phyloP scores from a whole-genome alignment of 2,329 filamentous ascomycete genomes.

The Sclerotinia subarctica region DNA sequence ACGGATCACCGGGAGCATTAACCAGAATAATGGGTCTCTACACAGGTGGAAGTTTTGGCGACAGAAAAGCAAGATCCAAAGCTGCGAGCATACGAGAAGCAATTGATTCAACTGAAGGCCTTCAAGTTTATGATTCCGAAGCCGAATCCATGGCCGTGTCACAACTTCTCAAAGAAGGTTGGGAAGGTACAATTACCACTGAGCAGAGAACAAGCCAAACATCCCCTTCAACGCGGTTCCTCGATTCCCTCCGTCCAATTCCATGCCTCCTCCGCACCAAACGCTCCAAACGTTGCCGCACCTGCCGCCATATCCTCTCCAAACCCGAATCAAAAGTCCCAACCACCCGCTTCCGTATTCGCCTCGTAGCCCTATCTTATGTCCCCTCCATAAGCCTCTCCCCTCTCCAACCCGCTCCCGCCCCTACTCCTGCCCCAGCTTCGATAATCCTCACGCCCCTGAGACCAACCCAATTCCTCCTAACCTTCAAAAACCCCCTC shows the following conservation, averaged over 20 bases:
- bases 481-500: slow-evolving; percentile 90
- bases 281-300: slow-evolving; percentile 86
- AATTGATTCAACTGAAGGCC: slow-evolving; percentile 64
- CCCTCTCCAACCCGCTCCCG: slow-evolving; percentile 47
- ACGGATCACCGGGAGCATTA: slow-evolving; percentile 74
- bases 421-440: slow-evolving; percentile 6
- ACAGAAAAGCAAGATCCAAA: slow-evolving; percentile 65
- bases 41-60: slow-evolving; percentile 59
- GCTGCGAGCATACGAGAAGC: slow-evolving; percentile 79
- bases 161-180: slow-evolving; percentile 54
- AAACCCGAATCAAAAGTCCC: slow-evolving; percentile 90
- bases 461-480: slow-evolving; percentile 70
- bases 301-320: slow-evolving; percentile 90
- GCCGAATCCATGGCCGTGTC: slow-evolving; percentile 58
- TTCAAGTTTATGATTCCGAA: slow-evolving; percentile 50
- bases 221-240: slow-evolving; percentile 54
- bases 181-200: slow-evolving; percentile 58
- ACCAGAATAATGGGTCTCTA: slow-evolving; percentile 91
- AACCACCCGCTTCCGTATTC: slow-evolving; percentile 88
- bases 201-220: slow-evolving; percentile 53
- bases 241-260: slow-evolving; percentile 73
- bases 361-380: slow-evolving; percentile 81
- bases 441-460: slow-evolving; percentile 29
- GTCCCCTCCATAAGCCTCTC: slow-evolving; percentile 78
- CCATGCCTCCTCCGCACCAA: slow-evolving; percentile 85